Percentiles rank a stretch among this genome's conserved stretches.
Evolutionary conservation across 208 protist genomes (phyloP).

Genomic region (Trypanosoma brucei): DNA sequence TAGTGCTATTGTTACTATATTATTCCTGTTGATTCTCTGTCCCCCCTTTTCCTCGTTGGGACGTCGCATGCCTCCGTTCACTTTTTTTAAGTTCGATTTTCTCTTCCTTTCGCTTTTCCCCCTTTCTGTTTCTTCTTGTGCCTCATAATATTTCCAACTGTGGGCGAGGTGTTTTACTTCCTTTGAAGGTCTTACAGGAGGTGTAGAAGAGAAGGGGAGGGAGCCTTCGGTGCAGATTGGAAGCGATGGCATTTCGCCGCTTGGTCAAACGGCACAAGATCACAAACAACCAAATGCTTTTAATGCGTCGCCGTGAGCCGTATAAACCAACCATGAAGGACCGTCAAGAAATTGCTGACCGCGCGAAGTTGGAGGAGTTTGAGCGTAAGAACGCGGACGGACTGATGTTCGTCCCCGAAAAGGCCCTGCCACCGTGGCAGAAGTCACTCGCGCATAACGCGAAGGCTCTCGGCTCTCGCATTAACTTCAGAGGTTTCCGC

Average conservation of each 20-base stretch:
- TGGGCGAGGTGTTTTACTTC: too few species aligned
- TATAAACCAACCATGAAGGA: conserved; percentile 66
- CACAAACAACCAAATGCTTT: conserved; percentile 35
- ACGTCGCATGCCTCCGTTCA: too few species aligned
- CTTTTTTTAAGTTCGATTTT: too few species aligned
- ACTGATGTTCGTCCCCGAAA: conserved; percentile 70
- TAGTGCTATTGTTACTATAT: too few species aligned
- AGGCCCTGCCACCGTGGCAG: conserved; percentile 67
- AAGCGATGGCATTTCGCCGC: conserved; percentile 23
- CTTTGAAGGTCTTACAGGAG: too few species aligned
- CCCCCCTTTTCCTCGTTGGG: too few species aligned
- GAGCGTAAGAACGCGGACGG: conserved; percentile 66
- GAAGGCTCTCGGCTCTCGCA: conserved; percentile 19
- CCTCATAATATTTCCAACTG: too few species aligned
- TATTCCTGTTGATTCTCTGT: too few species aligned
- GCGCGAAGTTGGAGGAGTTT: conserved; percentile 48
- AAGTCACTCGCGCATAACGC: conserved; percentile 46
- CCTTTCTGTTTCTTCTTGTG: too few species aligned
- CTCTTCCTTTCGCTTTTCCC: too few species aligned
- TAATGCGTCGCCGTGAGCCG: conserved; percentile 41
- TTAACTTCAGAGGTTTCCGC: conserved; percentile 73
- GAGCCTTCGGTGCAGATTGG: too few species aligned
- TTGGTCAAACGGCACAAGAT: conserved; percentile 45
- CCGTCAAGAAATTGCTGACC: conserved; percentile 56
- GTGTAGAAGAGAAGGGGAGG: too few species aligned